Percentiles rank a stretch among this genome's conserved stretches.
Evolutionary conservation across 805 yeast species (phyloP).

Genomic region (Nakazawaea peltata): DNA sequence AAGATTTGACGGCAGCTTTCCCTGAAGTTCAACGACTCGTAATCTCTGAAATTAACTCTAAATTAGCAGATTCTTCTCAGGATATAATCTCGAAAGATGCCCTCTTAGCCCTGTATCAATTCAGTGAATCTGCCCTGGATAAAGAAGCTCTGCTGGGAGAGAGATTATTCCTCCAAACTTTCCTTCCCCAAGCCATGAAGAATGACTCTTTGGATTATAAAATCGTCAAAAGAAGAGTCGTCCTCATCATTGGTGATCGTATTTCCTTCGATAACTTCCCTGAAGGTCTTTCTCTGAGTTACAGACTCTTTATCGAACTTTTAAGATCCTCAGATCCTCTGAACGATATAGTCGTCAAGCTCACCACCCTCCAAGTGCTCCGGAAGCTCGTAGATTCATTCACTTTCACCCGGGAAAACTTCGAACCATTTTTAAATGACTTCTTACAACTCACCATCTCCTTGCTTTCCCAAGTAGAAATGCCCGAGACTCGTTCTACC

Average conservation of each 20-base stretch:
- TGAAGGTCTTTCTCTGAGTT: slow-evolving; percentile 49
- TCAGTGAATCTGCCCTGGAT: slow-evolving; percentile 16
- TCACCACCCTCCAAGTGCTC: slow-evolving; percentile 67
- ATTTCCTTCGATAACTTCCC: slow-evolving; percentile 54
- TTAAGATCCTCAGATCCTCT: slow-evolving; percentile 30
- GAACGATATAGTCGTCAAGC: slow-evolving; percentile 73
- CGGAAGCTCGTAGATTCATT: slow-evolving; percentile 73
- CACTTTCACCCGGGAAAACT: slow-evolving; percentile 67
- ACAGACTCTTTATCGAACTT: slow-evolving; percentile 45
- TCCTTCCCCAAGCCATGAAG: slow-evolving; percentile 59
- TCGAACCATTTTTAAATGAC: slow-evolving; percentile 55
- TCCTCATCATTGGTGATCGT: slow-evolving; percentile 79
- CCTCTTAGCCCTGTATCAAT: slow-evolving; percentile 73
- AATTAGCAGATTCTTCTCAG: slow-evolving; percentile 15
- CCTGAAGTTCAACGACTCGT: slow-evolving; percentile 47
- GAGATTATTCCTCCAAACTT: slow-evolving; percentile 39
- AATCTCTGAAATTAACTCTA: slow-evolving; percentile 47
- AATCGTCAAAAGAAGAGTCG: slow-evolving; percentile 68
- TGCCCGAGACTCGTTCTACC: slow-evolving; percentile 72
- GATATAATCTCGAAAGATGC: slow-evolving; percentile 71
- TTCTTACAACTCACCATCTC: slow-evolving; percentile 41
- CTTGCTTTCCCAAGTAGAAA: slow-evolving; percentile 39
- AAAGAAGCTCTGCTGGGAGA: not conserved
- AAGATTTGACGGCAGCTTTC: slow-evolving; percentile 60
- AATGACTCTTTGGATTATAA: slow-evolving; percentile 41